Evolutionary conservation across 129 eudicot species (phyloP), one percentile per base, ranked within the genome.

Genomic region (Escallonia rubra): DNA sequence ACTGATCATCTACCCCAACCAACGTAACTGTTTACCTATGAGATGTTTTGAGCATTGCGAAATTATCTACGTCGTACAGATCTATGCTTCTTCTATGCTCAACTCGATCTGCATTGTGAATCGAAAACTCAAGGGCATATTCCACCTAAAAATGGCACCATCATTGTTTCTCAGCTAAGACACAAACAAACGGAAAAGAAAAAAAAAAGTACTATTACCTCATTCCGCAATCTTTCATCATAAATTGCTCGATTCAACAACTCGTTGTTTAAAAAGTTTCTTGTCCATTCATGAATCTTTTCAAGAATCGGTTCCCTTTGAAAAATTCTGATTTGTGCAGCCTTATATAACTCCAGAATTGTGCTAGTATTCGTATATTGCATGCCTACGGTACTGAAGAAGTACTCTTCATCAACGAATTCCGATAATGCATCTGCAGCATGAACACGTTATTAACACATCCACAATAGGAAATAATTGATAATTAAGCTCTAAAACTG

Each of bases 231-330:
- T 58, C n/a, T 8, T 41, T 66, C n/a, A 43, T 67, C 47, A 10
- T 50, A 9, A 48, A 59, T 59, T 8, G 43, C 43, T 15, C 12
- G 50, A 41, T 66, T 59, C 11, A 12, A 46, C 65, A 50, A 13
- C 40, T 66, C 55, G n/a, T 66, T 44, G 45, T 59, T 66, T 43
- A 74, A 41, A 43, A 58, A 59, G n/a, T 42, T 4, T 6, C 57
- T 59, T 10, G 79, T 74, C 79, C 79, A 74, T 34, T 34, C 60
- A 74, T 61, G 13, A 46, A 74, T 74, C 12, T 59, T 66, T 4
- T 67, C 72, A 59, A 74, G 73, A 60, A 51, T 41, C 2, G 5
- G 47, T 16, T 67, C 79, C 41, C 67, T 16, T 67, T 48, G 61
- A 3, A 11, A 23, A 23, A 67, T 12, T 56, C 12, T 48, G 7